Percentiles rank a stretch among this genome's conserved stretches.
These are phyloP conservation scores for Pichia sp. DNA, from an alignment of 1,139 yeast species.

Conservation along the genomic window DNA sequence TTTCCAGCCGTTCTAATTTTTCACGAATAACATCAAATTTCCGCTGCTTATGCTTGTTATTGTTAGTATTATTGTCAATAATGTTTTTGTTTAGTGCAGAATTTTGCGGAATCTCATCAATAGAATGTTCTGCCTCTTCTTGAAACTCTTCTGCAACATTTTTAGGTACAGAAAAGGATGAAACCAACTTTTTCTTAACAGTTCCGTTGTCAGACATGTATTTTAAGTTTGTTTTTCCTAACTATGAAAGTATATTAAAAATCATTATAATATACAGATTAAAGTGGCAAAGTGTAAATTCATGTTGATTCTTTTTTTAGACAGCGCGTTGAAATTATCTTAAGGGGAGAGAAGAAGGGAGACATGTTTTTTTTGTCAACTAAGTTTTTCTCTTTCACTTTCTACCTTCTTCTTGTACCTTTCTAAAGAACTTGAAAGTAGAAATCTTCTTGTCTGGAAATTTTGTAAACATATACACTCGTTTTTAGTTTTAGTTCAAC, in stretches of 20 bases:
- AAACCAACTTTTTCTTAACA: not conserved
- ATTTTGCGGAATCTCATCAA: not conserved
- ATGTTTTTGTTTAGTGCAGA: not conserved
- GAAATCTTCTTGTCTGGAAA: too few species aligned
- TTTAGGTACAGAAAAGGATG: constrained; percentile 7
- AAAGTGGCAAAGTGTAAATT: too few species aligned
- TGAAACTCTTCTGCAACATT: constrained; percentile 1
- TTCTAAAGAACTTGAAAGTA: too few species aligned
- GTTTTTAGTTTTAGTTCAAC: too few species aligned
- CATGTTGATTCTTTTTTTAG: too few species aligned
- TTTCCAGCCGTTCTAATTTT: constrained; percentile 15
- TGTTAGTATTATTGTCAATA: not conserved
- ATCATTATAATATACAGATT: too few species aligned
- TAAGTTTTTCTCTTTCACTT: too few species aligned
- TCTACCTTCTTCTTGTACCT: too few species aligned
- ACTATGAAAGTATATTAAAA: not conserved
- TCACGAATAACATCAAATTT: constrained; percentile 6
- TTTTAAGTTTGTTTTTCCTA: not conserved
- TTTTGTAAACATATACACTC: too few species aligned
- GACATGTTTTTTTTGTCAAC: too few species aligned
- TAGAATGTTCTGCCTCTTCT: constrained; percentile 8
- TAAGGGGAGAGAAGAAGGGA: too few species aligned
- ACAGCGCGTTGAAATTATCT: too few species aligned
- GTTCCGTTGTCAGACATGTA: not conserved
- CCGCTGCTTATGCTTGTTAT: not conserved